Evolutionary conservation across 1,139 yeast genomes (phyloP).

Genomic region (Pneumocystis murina): DNA sequence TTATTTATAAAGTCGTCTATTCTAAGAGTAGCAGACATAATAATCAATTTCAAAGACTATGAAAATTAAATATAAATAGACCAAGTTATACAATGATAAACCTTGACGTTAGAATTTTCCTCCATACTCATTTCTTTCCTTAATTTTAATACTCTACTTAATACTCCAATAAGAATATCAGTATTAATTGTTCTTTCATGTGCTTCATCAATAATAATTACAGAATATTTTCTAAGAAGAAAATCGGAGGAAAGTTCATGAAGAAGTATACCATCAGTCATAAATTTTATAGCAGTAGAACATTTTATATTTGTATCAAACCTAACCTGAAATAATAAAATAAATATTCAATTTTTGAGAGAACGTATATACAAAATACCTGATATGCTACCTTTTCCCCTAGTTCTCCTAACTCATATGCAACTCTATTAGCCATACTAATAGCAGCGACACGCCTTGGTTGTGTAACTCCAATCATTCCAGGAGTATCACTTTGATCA

Average conservation of each 20-base stretch:
- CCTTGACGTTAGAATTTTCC: conserved; percentile 25
- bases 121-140: conserved; percentile 39
- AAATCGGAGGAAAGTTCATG: conserved; percentile 88
- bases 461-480: conserved; percentile 91
- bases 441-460: conserved; percentile 98
- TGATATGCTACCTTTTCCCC: conserved; percentile 74
- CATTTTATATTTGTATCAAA: conserved; percentile 62
- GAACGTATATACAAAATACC: conserved; percentile 6
- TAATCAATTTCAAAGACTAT: conserved; percentile 43
- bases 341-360: not conserved
- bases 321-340: conserved; percentile 32
- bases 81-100: not conserved
- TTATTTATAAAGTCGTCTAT: conserved; percentile 89
- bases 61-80: not conserved
- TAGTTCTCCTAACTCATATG: conserved; percentile 65
- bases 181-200: conserved; percentile 94
- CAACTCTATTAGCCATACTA: conserved; percentile 86
- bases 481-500: conserved; percentile 52
- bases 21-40: conserved; percentile 91
- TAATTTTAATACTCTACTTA: conserved; percentile 69
- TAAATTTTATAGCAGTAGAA: conserved; percentile 74
- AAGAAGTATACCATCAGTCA: conserved; percentile 96
- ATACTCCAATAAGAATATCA: conserved; percentile 86
- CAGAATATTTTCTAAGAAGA: conserved; percentile 63
- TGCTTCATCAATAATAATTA: conserved; percentile 87